Base-by-base conservation (phyloP, 129 eudicot genomes). In the Silybum marianum region DNA sequence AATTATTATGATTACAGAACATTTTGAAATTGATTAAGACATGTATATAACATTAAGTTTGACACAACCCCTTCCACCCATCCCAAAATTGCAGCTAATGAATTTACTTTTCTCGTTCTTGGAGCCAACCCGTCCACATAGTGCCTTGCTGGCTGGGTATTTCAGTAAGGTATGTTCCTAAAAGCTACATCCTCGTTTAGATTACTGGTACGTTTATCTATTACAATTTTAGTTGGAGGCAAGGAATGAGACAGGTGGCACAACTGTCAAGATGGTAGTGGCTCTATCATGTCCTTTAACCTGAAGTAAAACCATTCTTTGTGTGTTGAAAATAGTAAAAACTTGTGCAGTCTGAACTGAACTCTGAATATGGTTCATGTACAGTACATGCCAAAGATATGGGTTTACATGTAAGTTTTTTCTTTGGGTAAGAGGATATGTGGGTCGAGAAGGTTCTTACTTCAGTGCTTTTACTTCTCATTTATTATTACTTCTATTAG, bases 131-230 rank as follows among this genome's bases (percentile, higher is more conserved):
- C 99, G 90, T 71, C 79, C 84, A 13, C 97, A 95, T 83, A 91
- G 97, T 87, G 91, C 99, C 51, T 87, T 87, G 81, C 77, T 95
- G 79, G 99, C 99, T 54, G 99, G 99, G 75, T 95, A 92, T 84
- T 95, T 95, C 75, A 91, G 97, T 82, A 95, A 92, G 97, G 98
- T 90, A 80, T 73, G 73, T 16, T 74, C 11, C 13, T 24, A 6
- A 26, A 83, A 9, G 22, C 69, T 73, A 42, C 73, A 39, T 23
- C 58, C 26, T 71, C 22, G 48, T 72, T 54, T 77, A 36, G 74
- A 66, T 40, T 62, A 65, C 74, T 10, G 28, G 60, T 40, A 77
- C 51, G n/a, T 76, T 58, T 32, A 60, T 38, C 67, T 25, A 18
- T 78, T 12, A 36, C 42, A 68, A 19, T 18, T 46, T 13, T 69